Conservation (phyloP, 208 protist species). For the Hexamita inflata region DNA sequence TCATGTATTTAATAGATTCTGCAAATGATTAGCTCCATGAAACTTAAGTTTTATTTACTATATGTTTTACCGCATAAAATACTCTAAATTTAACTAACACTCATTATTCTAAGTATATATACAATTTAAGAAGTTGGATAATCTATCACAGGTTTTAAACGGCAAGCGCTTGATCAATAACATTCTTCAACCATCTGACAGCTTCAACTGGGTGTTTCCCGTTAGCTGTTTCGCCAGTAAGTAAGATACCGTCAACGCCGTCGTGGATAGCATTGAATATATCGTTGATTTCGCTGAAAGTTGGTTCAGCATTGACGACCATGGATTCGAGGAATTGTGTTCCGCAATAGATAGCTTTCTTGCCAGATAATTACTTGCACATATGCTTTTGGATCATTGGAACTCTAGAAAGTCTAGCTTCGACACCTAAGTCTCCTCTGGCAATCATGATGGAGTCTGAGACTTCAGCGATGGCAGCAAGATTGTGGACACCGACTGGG, state of each 20-base stretch:
- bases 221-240: background rate
- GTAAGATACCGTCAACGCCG: slow-evolving; percentile 16
- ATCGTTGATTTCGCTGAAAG: slow-evolving; percentile 37
- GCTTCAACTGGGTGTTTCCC: background rate
- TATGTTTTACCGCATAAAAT: no score
- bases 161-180: no score
- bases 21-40: no score
- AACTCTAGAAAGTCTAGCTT: background rate
- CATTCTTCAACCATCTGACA: background rate
- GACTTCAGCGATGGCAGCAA: slow-evolving; percentile 35
- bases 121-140: no score
- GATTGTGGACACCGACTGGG: slow-evolving; percentile 36
- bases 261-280: slow-evolving; percentile 38
- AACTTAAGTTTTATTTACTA: no score
- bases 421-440: slow-evolving; percentile 38
- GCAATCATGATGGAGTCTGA: slow-evolving; percentile 44
- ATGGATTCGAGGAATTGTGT: slow-evolving; percentile 46
- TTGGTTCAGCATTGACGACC: slow-evolving; percentile 35
- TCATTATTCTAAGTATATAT: no score
- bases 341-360: slow-evolving; percentile 32
- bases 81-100: no score
- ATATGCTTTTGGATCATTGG: background rate
- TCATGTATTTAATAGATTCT: no score
- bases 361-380: no score
- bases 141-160: no score